Conservation (phyloP, 176 grass and related monocot genomes). For the Alopecurus myosuroides region DNA sequence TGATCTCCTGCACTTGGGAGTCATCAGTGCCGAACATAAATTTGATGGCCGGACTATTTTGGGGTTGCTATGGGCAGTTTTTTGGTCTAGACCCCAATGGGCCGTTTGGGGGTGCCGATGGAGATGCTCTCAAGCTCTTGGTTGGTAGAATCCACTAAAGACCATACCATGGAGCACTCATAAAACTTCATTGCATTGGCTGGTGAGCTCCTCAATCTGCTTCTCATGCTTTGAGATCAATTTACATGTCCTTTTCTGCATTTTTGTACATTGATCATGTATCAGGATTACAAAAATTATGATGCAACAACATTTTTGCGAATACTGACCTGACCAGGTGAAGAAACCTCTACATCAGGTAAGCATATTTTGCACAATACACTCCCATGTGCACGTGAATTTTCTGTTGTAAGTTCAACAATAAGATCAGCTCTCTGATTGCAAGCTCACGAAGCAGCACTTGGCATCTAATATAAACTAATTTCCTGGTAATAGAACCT, state of each 20-base stretch:
- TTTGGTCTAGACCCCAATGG: too few species aligned
- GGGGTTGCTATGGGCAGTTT: too few species aligned
- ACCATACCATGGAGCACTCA: slow-evolving; percentile 86
- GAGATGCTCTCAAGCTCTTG: slow-evolving; percentile 57
- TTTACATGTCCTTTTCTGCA: slow-evolving; percentile 48
- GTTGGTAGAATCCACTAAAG: slow-evolving; percentile 61
- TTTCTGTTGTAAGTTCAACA: slow-evolving; percentile 14
- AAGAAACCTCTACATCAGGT: slow-evolving; percentile 48
- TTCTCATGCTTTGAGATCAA: slow-evolving; percentile 81
- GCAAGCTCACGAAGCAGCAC: background rate
- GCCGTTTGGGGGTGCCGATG: too few species aligned
- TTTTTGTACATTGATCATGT: background rate
- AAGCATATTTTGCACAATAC: slow-evolving; percentile 69
- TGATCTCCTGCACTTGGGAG: too few species aligned
- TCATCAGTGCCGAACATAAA: too few species aligned
- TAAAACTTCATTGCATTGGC: slow-evolving; percentile 65
- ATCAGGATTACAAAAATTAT: slow-evolving; percentile 22
- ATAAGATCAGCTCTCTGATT: background rate
- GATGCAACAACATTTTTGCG: slow-evolving; percentile 9
- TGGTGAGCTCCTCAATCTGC: slow-evolving; percentile 77
- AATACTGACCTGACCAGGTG: slow-evolving; percentile 51
- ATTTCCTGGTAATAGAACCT: slow-evolving; percentile 51
- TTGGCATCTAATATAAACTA: background rate
- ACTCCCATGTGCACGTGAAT: slow-evolving; percentile 24
- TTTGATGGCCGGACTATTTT: too few species aligned